These are phyloP conservation scores for Euptelea pleiosperma DNA, from an alignment of 164 flowering plant species.

Conservation along the genomic window DNA sequence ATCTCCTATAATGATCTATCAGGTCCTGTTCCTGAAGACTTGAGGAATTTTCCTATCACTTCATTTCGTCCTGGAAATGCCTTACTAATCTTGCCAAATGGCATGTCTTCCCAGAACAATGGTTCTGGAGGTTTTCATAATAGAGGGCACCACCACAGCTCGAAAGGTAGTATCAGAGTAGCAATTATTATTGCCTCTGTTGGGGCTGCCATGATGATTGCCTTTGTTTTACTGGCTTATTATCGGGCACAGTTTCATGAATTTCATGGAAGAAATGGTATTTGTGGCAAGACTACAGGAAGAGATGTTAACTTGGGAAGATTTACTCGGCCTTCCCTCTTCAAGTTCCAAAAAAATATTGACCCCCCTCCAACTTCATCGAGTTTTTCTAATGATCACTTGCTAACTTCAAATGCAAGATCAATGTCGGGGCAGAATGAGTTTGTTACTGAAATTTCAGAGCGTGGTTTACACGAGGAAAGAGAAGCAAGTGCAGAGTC, in stretches of 20 bases:
- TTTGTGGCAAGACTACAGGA: slow-evolving; percentile 39
- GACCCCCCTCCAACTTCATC: slow-evolving; percentile 59
- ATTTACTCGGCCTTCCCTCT: slow-evolving; percentile 48
- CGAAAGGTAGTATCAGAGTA: slow-evolving; percentile 39
- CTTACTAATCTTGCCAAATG: slow-evolving; percentile 31
- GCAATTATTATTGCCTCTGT: slow-evolving; percentile 62
- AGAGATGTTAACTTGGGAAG: slow-evolving; percentile 53
- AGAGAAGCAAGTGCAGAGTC: slow-evolving; percentile 31
- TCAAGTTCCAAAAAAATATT: slow-evolving; percentile 43
- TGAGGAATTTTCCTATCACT: slow-evolving; percentile 45
- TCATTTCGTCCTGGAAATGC: slow-evolving; percentile 82
- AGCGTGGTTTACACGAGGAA: slow-evolving; percentile 35
- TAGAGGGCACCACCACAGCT: slow-evolving; percentile 27
- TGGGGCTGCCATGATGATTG: slow-evolving; percentile 51
- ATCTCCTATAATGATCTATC: slow-evolving; percentile 69
- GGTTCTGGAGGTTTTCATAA: slow-evolving; percentile 9
- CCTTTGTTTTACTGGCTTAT: slow-evolving; percentile 56
- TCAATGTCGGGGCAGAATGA: slow-evolving; percentile 61
- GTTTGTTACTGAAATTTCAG: slow-evolving; percentile 50
- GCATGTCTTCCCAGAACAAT: slow-evolving; percentile 11
- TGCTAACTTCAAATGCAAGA: slow-evolving; percentile 67
- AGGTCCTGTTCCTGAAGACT: slow-evolving; percentile 64
- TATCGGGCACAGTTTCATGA: slow-evolving; percentile 53
- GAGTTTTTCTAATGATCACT: slow-evolving; percentile 81
- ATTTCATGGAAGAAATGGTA: slow-evolving; percentile 46